Evolutionary conservation across 2,329 filamentous ascomycete genomes (phyloP).

Genomic region (Epichloe aotearoae): DNA sequence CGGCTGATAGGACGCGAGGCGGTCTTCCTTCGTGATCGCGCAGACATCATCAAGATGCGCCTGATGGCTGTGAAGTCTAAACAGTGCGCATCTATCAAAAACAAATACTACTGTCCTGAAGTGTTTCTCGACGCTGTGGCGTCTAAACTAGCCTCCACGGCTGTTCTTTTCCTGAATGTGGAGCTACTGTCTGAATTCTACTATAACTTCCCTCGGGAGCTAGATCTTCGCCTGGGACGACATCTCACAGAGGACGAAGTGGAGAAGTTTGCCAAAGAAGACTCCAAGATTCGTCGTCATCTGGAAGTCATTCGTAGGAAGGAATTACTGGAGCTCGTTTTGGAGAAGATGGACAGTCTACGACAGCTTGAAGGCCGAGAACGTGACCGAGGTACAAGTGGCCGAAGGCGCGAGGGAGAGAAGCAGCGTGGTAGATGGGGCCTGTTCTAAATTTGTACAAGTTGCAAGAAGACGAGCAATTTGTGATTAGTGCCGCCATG

Average conservation of each 20-base stretch:
- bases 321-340: constrained; percentile 79
- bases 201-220: constrained; percentile 83
- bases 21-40: constrained; percentile 82
- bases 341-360: constrained; percentile 91
- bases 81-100: constrained; percentile 69
- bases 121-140: constrained; percentile 96
- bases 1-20: constrained; percentile 65
- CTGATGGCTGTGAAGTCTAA: constrained; percentile 78
- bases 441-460: constrained; percentile 25
- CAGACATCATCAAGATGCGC: constrained; percentile 82
- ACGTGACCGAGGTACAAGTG: constrained; percentile 31
- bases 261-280: constrained; percentile 83
- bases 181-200: constrained; percentile 95
- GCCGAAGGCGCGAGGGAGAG: constrained; percentile 13
- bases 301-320: constrained; percentile 87
- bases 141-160: constrained; percentile 85
- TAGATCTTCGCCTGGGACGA: constrained; percentile 75
- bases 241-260: constrained; percentile 68
- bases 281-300: constrained; percentile 78
- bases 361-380: constrained; percentile 69
- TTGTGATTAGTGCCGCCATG: not conserved
- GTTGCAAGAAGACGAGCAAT: not conserved
- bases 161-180: constrained; percentile 93
- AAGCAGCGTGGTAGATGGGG: constrained; percentile 36
- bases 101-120: constrained; percentile 95